Evolutionary conservation across 352 stramenopile species (phyloP).

Genomic region (Phytophthora kernoviae): DNA sequence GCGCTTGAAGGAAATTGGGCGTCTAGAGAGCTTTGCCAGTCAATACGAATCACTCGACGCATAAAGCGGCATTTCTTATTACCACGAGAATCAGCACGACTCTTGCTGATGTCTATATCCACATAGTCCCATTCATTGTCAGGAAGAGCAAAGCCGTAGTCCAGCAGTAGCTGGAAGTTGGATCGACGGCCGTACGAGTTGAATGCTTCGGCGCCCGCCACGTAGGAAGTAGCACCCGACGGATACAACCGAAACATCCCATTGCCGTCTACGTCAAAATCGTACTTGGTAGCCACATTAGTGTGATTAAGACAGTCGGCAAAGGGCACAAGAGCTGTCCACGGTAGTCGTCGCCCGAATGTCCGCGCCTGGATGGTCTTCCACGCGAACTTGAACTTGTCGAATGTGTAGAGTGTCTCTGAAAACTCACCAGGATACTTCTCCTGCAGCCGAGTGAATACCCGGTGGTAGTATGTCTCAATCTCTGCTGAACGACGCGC

Average conservation of each 20-base stretch:
- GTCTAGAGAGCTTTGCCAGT: slow-evolving; percentile 50
- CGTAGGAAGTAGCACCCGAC: slow-evolving; percentile 60
- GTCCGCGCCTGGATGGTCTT: slow-evolving; percentile 91
- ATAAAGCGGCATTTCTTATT: slow-evolving; percentile 50
- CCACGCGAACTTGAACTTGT: slow-evolving; percentile 85
- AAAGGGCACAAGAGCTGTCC: slow-evolving; percentile 91
- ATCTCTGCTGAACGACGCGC: slow-evolving; percentile 60
- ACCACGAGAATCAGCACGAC: slow-evolving; percentile 24
- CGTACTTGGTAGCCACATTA: slow-evolving; percentile 92
- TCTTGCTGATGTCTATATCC: slow-evolving; percentile 60
- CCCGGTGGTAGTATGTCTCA: slow-evolving; percentile 54
- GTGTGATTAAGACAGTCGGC: slow-evolving; percentile 93
- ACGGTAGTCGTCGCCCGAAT: slow-evolving; percentile 90
- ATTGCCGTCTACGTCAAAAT: slow-evolving; percentile 66
- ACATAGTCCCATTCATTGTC: slow-evolving; percentile 91
- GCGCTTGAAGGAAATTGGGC: slow-evolving; percentile 25
- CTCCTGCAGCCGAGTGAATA: slow-evolving; percentile 49
- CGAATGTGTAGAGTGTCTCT: slow-evolving; percentile 54
- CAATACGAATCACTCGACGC: slow-evolving; percentile 49
- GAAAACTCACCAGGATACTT: slow-evolving; percentile 62
- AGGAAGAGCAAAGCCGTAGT: slow-evolving; percentile 92
- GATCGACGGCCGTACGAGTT: slow-evolving; percentile 90
- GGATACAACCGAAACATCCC: slow-evolving; percentile 74
- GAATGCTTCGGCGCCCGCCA: slow-evolving; percentile 79
- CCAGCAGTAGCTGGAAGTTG: slow-evolving; percentile 90